Base-by-base conservation (phyloP, 208 protist species). In the Eutreptiella sp. region DNA sequence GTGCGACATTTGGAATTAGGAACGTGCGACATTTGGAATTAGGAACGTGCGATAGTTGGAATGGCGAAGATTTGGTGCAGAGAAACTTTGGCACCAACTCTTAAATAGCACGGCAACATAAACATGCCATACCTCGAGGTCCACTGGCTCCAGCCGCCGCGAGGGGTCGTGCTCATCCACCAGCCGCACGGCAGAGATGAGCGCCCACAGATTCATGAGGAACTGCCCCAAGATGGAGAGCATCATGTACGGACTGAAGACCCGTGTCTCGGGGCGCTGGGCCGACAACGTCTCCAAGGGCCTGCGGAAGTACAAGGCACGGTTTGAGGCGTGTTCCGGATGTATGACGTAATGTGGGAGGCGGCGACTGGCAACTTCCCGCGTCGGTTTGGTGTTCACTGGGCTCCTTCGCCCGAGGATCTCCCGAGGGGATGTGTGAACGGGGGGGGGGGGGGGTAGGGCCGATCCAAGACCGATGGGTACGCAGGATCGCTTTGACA, bases 201-300 rank as follows among this genome's bases (percentile, higher is more conserved):
- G 84, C 52, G 77, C 77, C 41, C 71, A 79, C 3, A 98, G 63
- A 76, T 98, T 93, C 5, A 97, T 58, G 26, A 76, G 74, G 68
- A 98, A 97, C 77, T 99, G 96, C n/a, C 73, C 65, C 32, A 96
- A 70, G 36, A 99, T 78, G 0, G 91, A 89, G 38, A 79, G 62
- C 24, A 98, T 70, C 81, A 98, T 89, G 66, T 96, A 97, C 9
- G 79, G 77, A 59, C 87, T 85, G 69, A 98, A 98, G 4, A 99
- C 75, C n/a, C 76, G 69, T n/a, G 84, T 79, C 14, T 90, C 80
- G 1, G 95, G 97, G 1, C 89, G 79, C 63, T 93, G 74, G 23
- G 69, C 72, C 39, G 88, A 94, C 19, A 99, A 77, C 23, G 76
- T 77, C 2, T 75, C 55, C 19, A 95, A 54, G 32, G 95, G 94